These are phyloP conservation scores for Coprinopsis sp. DNA, from an alignment of 768 basidiomycete genomes.

Conservation along the genomic window DNA sequence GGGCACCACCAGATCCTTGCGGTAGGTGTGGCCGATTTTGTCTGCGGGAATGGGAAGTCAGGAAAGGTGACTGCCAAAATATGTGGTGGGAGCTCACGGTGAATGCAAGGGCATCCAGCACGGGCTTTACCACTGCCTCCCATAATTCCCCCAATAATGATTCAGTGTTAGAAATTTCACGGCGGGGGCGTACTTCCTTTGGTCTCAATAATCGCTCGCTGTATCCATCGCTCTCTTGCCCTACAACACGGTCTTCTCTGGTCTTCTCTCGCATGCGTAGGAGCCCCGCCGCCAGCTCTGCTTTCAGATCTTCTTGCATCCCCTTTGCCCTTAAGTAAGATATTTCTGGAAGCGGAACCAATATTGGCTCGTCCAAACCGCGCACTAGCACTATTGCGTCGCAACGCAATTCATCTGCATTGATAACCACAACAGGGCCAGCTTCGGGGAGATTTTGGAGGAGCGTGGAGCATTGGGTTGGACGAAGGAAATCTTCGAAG, in stretches of 20 bases:
- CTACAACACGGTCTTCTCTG: no score
- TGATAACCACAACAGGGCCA: constrained; percentile 6
- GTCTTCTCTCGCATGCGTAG: no score
- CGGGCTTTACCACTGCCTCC: not conserved
- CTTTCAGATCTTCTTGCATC: no score
- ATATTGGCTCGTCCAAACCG: not conserved
- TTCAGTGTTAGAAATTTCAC: no score
- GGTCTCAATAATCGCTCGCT: no score
- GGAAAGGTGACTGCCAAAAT: not conserved
- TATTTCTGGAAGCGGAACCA: not conserved
- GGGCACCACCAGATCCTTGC: constrained; percentile 8
- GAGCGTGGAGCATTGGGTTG: not conserved
- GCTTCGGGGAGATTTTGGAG: not conserved
- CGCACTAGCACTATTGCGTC: constrained; percentile 1
- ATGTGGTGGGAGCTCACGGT: not conserved
- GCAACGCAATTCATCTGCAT: constrained; percentile 1
- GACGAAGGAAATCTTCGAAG: constrained; percentile 4
- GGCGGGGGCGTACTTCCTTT: no score
- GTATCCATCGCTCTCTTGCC: no score
- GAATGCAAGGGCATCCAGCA: not conserved
- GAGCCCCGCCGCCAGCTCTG: no score
- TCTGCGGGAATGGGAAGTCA: not conserved
- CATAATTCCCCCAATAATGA: not conserved
- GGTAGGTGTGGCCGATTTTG: not conserved
- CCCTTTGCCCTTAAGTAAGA: not conserved